Evolutionary conservation across 1,284 basidiomycete genomes (phyloP), one percentile per base, ranked within the genome.

Genomic region (Apiotrichum akiyoshidainum): DNA sequence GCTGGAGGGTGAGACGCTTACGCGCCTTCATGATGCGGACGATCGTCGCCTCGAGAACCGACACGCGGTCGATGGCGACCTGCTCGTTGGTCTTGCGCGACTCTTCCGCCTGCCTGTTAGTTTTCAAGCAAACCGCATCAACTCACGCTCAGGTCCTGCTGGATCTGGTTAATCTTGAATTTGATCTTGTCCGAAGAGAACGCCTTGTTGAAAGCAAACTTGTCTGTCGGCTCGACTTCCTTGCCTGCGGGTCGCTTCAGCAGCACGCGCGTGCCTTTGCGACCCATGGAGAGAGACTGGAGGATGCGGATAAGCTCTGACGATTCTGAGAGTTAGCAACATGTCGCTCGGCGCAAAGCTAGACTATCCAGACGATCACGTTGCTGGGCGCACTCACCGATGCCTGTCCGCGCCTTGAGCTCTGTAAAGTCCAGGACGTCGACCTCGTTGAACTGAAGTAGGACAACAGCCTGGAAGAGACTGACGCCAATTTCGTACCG

Each of bases 81-180:
- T 87, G 84, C 17, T 83, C 83, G 68, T 92, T 89, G 10, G 92
- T 95, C 63, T 86, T 84, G 65, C 85, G 84, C 31, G 88, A 86
- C 79, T 98, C 95, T 73, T 97, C 93, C 37, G 85, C 83, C 59
- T 90, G 87, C 68, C n/a, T 16, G 37, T 37, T 11, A 37, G 37
- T 11, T 37, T 16, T n/a, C n/a, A 16, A 6, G 2, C 11, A 10
- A 37, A 2, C 2, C 37, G 2, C 5, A 4, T 41, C 8, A n/a
- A 44, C 42, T 44, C 42, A 44, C 42, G 42, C 42, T 44, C 42
- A 93, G 89, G 72, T 93, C 92, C 48, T 88, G 88, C 77, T 98
- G 95, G 63, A 99, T 96, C 53, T 93, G 91, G 72, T 95, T 97
- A 80, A 99, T 95, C 75, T 91, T 89, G 49, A 99, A 85, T 67